Evolutionary conservation across 495 filamentous ascomycete species (phyloP), one percentile per base, ranked within the genome.

Genomic region (Podospora anserina): DNA sequence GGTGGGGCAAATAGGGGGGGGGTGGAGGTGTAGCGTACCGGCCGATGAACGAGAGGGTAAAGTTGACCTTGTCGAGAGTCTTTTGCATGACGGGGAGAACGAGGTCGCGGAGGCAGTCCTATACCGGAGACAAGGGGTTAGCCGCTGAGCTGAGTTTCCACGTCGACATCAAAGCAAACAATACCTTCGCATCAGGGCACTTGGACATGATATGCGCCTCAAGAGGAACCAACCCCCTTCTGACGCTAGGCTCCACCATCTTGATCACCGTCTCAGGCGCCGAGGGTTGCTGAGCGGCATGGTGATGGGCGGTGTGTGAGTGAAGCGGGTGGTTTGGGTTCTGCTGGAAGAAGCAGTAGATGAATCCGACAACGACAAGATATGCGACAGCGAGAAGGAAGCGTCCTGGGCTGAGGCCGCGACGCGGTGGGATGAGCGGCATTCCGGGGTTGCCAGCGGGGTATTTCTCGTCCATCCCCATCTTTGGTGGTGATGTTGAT

Each of bases 121-220:
- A 69, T 34, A 18, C 13, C n/a, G 44, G 30, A 57, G 28, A 58
- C 64, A 63, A 70, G 65, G 58, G 1, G 23, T 16, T 18, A 20
- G 49, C 44, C 13, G 5, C 34, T n/a, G 23, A 23, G 23, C 23
- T 23, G 23, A 28, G 19, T 4, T 61, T 34, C 1, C 39, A 59
- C 2, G 2, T 23, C 23, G n/a, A 44, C 32, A n/a, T 23, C 26
- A 55, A 13, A 20, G 16, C 44, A 20, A 27, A 57, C 77, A 20
- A 20, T 65, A 81, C 81, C 75, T 80, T 84, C 2, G 92, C 90
- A 77, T 96, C 92, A 0, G 95, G 95, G 72, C 95, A 99, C 82
- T 98, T 97, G 78, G 89, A 91, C 90, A 97, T 97, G 69, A 97
- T 91, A 74, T 96, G 92, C 66, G 91, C 91, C 75, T 99, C 95